Evolutionary conservation across 768 basidiomycete species (phyloP).

Genomic region (Lentinus brumalis): DNA sequence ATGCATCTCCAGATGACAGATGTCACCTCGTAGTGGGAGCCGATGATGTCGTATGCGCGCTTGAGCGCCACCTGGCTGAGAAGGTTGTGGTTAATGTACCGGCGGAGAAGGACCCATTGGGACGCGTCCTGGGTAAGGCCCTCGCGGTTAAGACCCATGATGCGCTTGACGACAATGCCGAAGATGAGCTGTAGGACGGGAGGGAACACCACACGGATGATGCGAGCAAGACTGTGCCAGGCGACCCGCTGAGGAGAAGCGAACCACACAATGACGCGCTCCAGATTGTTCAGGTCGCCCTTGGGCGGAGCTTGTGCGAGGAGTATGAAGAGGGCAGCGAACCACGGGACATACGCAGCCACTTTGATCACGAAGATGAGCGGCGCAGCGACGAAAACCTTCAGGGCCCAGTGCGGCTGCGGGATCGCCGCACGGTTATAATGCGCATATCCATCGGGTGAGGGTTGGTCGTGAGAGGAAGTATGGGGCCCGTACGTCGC

Average conservation of each 20-base stretch:
- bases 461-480: constrained; percentile 43
- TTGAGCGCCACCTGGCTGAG: constrained; percentile 42
- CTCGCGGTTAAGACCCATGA: constrained; percentile 43
- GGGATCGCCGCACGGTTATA: constrained; percentile 41
- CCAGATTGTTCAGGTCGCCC: constrained; percentile 36
- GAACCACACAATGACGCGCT: constrained; percentile 48
- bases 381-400: constrained; percentile 42
- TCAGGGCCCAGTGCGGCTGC: constrained; percentile 36
- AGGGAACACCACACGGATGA: constrained; percentile 40
- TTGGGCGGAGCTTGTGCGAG: constrained; percentile 27
- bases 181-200: constrained; percentile 42
- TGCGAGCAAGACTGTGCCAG: constrained; percentile 43
- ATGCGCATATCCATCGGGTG: constrained; percentile 39
- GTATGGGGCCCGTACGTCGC: constrained; percentile 50
- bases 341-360: constrained; percentile 46
- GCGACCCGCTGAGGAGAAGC: constrained; percentile 42
- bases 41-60: constrained; percentile 43
- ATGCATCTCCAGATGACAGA: constrained; percentile 47
- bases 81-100: constrained; percentile 41
- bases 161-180: constrained; percentile 44
- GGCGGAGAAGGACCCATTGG: constrained; percentile 37
- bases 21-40: constrained; percentile 49
- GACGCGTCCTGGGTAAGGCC: constrained; percentile 27
- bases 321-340: constrained; percentile 43
- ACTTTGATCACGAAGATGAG: constrained; percentile 38